Base-by-base conservation (phyloP, 148 eudicot species). In the Tetragonia tetragonoides region DNA sequence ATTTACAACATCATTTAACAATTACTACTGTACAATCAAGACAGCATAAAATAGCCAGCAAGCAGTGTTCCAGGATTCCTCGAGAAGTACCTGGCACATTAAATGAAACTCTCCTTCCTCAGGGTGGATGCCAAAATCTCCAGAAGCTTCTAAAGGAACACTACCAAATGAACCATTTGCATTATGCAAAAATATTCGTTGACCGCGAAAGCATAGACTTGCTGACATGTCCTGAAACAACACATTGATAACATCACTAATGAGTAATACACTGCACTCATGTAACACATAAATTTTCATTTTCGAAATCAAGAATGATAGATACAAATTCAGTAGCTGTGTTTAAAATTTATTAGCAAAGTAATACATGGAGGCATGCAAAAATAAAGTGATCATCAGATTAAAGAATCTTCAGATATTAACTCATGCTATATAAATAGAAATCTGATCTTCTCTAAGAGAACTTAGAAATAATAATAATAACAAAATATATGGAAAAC, bases 91-190 rank as follows among this genome's bases (percentile, higher is more conserved):
- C 99, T 95, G 99, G 88, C 95, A 95, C 99, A 95, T 95, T 61
- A 95, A 86, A 83, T 95, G 99, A 85, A 93, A 93, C 83, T 92
- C 97, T 80, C 99, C 99, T 87, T 93, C 93, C 81, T 92, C 97
- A 5, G 99, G 97, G 89, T 95, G 87, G 84, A 95, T 91, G 70
- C 97, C 99, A 83, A 95, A 93, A 90, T 95, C 99, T 78, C 99
- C 99, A 81, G 99, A 95, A 79, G 97, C 97, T 88, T 95, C 99
- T 81, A 95, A 75, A 57, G 99, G 97, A 85, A 93, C 91, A 83
- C 84, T 86, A 42, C 99, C 99, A 82, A 92, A 95, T 90, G 86
- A 95, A 73, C 99, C 99, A 85, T 89, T 93, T 49, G 99, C 91
- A 87, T 91, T 95, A 83, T 93, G 96, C 84, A 93, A 83, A 85